Conservation (phyloP, 2,329 filamentous ascomycete species). For the Curvularia sp. region DNA sequence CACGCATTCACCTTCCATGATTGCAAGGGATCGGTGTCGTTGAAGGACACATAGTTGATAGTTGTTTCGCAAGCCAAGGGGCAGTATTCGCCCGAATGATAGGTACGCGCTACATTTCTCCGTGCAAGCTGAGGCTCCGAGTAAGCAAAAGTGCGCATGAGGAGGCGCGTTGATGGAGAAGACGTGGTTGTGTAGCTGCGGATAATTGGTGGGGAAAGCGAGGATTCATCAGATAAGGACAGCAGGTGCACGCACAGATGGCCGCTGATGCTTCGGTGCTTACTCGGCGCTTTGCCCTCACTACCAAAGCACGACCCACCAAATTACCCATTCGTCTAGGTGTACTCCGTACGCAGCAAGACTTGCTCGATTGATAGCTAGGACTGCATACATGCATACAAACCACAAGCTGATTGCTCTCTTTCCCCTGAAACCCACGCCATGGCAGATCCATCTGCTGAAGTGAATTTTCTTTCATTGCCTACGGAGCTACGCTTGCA, state of each 20-base stretch:
- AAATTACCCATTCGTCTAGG: background rate
- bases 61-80: constrained; percentile 41
- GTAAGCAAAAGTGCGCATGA: constrained; percentile 27
- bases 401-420: background rate
- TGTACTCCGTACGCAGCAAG: background rate
- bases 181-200: constrained; percentile 16
- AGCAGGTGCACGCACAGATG: background rate
- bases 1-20: constrained; percentile 39
- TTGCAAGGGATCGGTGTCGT: constrained; percentile 38
- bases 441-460: background rate
- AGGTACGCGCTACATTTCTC: constrained; percentile 20
- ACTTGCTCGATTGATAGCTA: background rate
- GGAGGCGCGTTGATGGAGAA: constrained; percentile 17
- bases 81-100: constrained; percentile 35
- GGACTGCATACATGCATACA: no score
- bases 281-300: background rate
- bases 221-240: constrained; percentile 32
- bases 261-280: background rate
- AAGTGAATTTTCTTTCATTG: constrained; percentile 34
- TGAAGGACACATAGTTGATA: constrained; percentile 41
- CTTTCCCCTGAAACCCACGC: background rate
- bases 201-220: constrained; percentile 20
- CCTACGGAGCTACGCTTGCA: constrained; percentile 47
- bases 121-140: constrained; percentile 13
- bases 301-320: background rate